Evolutionary conservation across 2,329 filamentous ascomycete genomes (phyloP), one percentile per base, ranked within the genome.

Genomic region (Grosmannia clavigera): DNA sequence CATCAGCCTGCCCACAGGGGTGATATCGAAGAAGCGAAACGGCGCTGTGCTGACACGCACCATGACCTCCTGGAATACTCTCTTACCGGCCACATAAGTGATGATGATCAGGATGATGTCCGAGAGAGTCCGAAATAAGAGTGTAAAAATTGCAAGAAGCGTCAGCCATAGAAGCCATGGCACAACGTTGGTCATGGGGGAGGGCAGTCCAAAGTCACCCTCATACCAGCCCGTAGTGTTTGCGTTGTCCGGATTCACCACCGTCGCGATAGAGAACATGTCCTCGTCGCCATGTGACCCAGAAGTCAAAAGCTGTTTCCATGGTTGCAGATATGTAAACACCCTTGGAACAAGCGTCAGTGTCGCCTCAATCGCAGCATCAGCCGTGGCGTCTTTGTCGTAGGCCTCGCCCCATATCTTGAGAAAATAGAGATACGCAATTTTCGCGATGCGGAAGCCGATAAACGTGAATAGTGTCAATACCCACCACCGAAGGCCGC

Each of bases 21-120:
- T 96, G 4, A 90, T 84, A 69, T 96, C 92, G 73, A 95, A 94
- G 71, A 92, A 96, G 1, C 90, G 84, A 73, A 96, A 95, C 0
- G 86, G 92, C 0, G 91, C 88, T 66, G 84, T 82, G 68, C 86
- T 87, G 57, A 96, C 88, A 58, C 81, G 82, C 1, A 80, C 74
- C 73, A 96, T 83, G 25, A 90, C 88, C 48, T 83, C 78, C 62
- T 76, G 77, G 72, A 96, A 96, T 57, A 96, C 81, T 7, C 78
- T 75, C 66, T 86, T 88, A 0, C 88, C 89, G 0, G 91, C 89
- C 38, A 81, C 81, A 69, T 94, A 92, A 27, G 90, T 83, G 64
- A 95, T 88, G n/a, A 86, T 75, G 14, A 92, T 79, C 67, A 92
- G 82, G 38, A 89, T 77, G 6, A 84, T 72, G 63, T 89, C 84